Evolutionary conservation across 108 stramenopile genomes (phyloP).

Genomic region (Skeletonema marinoi): DNA sequence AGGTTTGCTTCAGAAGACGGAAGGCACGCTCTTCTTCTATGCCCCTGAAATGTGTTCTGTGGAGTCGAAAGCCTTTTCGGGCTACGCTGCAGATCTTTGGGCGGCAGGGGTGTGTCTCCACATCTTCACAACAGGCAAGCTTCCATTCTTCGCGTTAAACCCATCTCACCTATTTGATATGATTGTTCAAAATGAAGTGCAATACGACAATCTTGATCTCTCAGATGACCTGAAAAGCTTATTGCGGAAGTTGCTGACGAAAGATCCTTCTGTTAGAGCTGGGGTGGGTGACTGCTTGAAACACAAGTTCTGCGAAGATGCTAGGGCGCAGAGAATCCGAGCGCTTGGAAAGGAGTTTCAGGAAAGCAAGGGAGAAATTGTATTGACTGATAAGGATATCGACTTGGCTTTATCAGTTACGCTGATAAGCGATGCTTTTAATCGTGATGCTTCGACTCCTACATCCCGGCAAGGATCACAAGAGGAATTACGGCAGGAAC

Average conservation of each 20-base stretch:
- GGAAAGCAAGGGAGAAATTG: not conserved
- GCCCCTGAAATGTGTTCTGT: constrained; percentile 81
- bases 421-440: not conserved
- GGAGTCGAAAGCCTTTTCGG: constrained; percentile 58
- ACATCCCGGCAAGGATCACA: not conserved
- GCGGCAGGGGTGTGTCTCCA: constrained; percentile 85
- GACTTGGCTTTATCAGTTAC: not conserved
- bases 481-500: not conserved
- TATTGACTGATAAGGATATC: not conserved
- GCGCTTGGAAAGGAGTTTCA: constrained; percentile 31
- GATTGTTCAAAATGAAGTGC: constrained; percentile 53
- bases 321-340: constrained; percentile 56
- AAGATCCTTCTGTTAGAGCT: constrained; percentile 68
- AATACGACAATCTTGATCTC: constrained; percentile 52
- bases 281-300: constrained; percentile 83
- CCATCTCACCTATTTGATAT: constrained; percentile 69
- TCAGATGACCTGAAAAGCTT: constrained; percentile 56
- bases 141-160: constrained; percentile 80
- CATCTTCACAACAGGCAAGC: constrained; percentile 77
- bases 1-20: constrained; percentile 69
- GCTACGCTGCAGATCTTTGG: constrained; percentile 87
- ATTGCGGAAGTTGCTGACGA: constrained; percentile 54
- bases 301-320: constrained; percentile 64
- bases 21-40: constrained; percentile 87
- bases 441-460: not conserved